Evolutionary conservation across 495 filamentous ascomycete genomes (phyloP).

Genomic region (Penicillium mononematosum): DNA sequence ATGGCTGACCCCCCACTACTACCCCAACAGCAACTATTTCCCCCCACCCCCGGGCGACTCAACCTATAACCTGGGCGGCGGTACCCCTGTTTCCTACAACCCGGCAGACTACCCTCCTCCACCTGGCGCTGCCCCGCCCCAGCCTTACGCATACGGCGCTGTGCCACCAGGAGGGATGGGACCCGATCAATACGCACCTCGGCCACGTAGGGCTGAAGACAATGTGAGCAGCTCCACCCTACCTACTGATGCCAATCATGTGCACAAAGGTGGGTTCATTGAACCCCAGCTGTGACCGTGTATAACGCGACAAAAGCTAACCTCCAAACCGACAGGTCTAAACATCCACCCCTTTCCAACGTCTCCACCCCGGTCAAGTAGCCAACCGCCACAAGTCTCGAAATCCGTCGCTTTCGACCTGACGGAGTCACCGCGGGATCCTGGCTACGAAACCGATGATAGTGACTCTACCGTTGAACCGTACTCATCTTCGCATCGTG

Average conservation of each 20-base stretch:
- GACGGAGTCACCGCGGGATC: constrained; percentile 11
- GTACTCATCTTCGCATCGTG: constrained; percentile 12
- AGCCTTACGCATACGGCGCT: constrained; percentile 46
- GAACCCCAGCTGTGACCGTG: constrained; percentile 23
- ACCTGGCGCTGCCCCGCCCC: constrained; percentile 43
- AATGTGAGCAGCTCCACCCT: constrained; percentile 54
- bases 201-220: constrained; percentile 50
- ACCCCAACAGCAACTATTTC: constrained; percentile 41
- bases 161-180: constrained; percentile 32
- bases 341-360: constrained; percentile 11
- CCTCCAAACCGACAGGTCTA: constrained; percentile 24
- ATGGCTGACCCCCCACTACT: constrained; percentile 36
- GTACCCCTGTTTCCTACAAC: constrained; percentile 34
- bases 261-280: constrained; percentile 47
- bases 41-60: constrained; percentile 45
- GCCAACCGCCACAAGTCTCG: constrained; percentile 28
- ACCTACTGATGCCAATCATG: constrained; percentile 38
- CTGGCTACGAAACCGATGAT: constrained; percentile 48
- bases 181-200: constrained; percentile 42
- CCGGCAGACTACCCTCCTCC: constrained; percentile 49
- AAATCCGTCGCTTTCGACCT: constrained; percentile 45
- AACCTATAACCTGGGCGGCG: constrained; percentile 31
- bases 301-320: constrained; percentile 7
- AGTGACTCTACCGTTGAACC: constrained; percentile 39
- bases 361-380: constrained; percentile 16